A percentile compares a stretch with the other conserved stretches of the same genome.
Conservation (phyloP, 1,284 basidiomycete species). For the Kwoniella shivajii region DNA sequence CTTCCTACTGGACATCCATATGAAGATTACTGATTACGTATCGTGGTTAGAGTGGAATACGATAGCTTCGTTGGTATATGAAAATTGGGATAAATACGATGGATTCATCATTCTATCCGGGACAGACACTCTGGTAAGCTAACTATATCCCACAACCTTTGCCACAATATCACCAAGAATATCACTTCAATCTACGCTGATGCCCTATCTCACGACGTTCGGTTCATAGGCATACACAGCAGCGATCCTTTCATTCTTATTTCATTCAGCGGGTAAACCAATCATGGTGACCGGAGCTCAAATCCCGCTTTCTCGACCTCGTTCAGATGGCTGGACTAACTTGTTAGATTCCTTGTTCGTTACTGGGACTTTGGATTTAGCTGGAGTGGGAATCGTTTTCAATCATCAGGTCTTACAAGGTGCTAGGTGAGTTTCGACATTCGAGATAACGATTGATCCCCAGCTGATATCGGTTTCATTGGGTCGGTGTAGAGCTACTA, state of each 20-base stretch:
- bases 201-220: background rate
- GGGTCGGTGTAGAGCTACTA: slow-evolving; percentile 35
- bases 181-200: background rate
- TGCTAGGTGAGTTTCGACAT: slow-evolving; percentile 23
- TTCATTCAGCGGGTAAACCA: slow-evolving; percentile 47
- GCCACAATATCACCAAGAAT: background rate
- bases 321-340: slow-evolving; percentile 51
- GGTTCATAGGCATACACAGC: slow-evolving; percentile 44
- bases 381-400: slow-evolving; percentile 50
- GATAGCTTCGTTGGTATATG: slow-evolving; percentile 43
- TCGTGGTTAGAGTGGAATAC: slow-evolving; percentile 46
- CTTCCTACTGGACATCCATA: background rate
- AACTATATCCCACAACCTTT: too few species aligned
- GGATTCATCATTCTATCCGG: slow-evolving; percentile 50
- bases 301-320: slow-evolving; percentile 45
- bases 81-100: slow-evolving; percentile 48
- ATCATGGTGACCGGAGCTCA: slow-evolving; percentile 51
- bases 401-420: slow-evolving; percentile 44
- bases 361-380: slow-evolving; percentile 44
- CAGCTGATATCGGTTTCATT: background rate
- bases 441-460: too few species aligned
- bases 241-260: slow-evolving; percentile 48
- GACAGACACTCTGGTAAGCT: slow-evolving; percentile 47
- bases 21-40: background rate
- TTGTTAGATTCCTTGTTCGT: slow-evolving; percentile 47